Base-by-base conservation (phyloP, 1,139 yeast species). In the Candida sp. region DNA sequence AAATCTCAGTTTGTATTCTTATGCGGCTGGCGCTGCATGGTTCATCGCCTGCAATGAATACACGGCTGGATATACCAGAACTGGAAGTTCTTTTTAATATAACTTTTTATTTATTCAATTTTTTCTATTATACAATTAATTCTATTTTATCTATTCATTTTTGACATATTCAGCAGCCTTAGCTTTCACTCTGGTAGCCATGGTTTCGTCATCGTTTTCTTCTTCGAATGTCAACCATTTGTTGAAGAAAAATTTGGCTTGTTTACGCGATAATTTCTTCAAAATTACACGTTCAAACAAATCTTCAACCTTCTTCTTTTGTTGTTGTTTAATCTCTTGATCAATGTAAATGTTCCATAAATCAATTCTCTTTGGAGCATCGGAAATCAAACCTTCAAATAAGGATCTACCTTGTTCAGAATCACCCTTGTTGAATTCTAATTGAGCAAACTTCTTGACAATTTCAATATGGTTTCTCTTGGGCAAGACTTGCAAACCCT, bases 321-420 rank as follows among this genome's bases (percentile, higher is more conserved):
- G 82, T 41, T 81, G 81, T 42, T 65, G 72, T 64, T 87, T 87
- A 60, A 87, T 83, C 66, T 93, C 98, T 66, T 88, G 96, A 64
- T 93, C 99, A 51, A 91, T 79, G 64, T 90, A 90, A 38, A 91
- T 95, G 60, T 87, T 90, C 98, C 98, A 93, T 52, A 93, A 68
- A 64, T 93, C 99, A 47, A 88, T 81, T 66, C 96, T 81, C 73
- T 89, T 89, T 47, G 97, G 95, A 41, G 88, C 95, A 59, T 90
- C 95, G 30, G 95, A 80, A 45, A 93, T 68, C 49, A 93, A 78
- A 42, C 97, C 98, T 70, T 93, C 98, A 58, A 91, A 89, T 54
- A 93, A 74, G 1, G 97, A 87, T 64, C 98, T 82, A 44, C 96
- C 99, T 63, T 93, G 95, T 66, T 93, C 99, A 8, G 88, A 72